Evolutionary conservation across 768 basidiomycete genomes (phyloP), one percentile per base, ranked within the genome.

Genomic region (Tylopilus sp.): DNA sequence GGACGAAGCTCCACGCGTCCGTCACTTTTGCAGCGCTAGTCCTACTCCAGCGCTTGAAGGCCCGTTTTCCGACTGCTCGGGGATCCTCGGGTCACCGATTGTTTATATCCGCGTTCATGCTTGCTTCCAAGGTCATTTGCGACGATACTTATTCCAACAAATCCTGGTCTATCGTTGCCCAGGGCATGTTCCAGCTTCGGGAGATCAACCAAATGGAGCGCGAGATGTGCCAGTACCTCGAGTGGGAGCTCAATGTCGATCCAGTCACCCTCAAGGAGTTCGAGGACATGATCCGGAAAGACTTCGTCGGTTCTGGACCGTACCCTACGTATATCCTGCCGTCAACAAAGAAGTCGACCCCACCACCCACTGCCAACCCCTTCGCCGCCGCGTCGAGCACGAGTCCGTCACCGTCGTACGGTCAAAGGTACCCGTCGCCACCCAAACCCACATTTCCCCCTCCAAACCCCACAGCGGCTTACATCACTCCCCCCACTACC

Each of bases 61-160:
- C 78, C 0, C 80, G 86, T 21, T 87, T 86, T 67, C 87, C 86
- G 40, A 84, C 85, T 5, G 87, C 86, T n/a, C 80, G 84, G 46
- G 87, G 86, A 19, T 85, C 84, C 1, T 85, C 83, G 0, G 87
- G 87, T 0, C 87, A 89, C 50, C 78, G 87, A 0, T 65, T 89
- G 0, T 87, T 87, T 62, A 79, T 89, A 14, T 84, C 83, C 0
- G 84, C 87, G 0, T 85, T 87, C 63, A 88, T 88, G 86, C 82
- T 86, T 60, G 77, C 84, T 0, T 79, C 77, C 3, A 86, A 86
- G 65, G 87, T 93, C n/a, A 87, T 92, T 45, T 93, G 92, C 72
- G 92, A 95, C 74, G 92, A 94, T 62, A 94, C 91, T 0, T 95
- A 94, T 68, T 91, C 88, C 16, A 94, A 94, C 79, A 92, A 92